These are phyloP conservation scores for Penicillium sp. DNA, from an alignment of 2,329 filamentous ascomycete species.

Conservation along the genomic window DNA sequence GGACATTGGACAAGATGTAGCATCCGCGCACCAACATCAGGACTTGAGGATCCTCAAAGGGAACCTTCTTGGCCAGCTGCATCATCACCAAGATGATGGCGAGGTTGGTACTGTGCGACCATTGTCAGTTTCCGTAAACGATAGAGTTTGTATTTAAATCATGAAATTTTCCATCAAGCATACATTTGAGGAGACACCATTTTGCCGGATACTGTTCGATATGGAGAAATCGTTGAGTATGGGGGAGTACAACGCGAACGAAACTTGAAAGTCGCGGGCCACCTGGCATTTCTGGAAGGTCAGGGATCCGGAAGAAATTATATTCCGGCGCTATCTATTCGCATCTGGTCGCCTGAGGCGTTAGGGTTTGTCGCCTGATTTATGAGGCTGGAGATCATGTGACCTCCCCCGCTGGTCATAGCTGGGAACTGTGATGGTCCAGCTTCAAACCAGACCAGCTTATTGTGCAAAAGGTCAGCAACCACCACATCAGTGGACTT, in stretches of 20 bases:
- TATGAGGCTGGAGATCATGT: not conserved
- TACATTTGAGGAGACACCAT: slow-evolving; percentile 70
- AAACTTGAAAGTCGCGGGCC: slow-evolving; percentile 16
- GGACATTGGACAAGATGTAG: slow-evolving; percentile 71
- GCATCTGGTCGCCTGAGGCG: not conserved
- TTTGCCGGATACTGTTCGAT: slow-evolving; percentile 39
- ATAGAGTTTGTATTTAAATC: not conserved
- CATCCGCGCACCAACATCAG: slow-evolving; percentile 63
- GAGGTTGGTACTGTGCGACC: slow-evolving; percentile 72
- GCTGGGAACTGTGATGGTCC: slow-evolving; percentile 4
- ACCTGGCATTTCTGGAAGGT: slow-evolving; percentile 22
- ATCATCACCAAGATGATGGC: slow-evolving; percentile 96
- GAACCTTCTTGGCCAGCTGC: slow-evolving; percentile 94
- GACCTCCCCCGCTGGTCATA: slow-evolving; percentile 1
- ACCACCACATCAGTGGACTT: not conserved
- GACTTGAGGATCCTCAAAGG: slow-evolving; percentile 82
- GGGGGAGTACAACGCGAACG: slow-evolving; percentile 10
- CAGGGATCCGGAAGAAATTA: slow-evolving; percentile 16
- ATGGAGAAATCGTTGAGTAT: slow-evolving; percentile 14
- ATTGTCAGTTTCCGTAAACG: slow-evolving; percentile 8
- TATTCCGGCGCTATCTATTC: not conserved
- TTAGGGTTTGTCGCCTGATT: not conserved
- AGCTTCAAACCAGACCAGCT: slow-evolving; percentile 12
- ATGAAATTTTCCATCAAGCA: slow-evolving; percentile 29
- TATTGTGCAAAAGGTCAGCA: slow-evolving; percentile 8